phyloP scores from a whole-genome alignment of 306 rosid species.

The Cicer judaicum region DNA sequence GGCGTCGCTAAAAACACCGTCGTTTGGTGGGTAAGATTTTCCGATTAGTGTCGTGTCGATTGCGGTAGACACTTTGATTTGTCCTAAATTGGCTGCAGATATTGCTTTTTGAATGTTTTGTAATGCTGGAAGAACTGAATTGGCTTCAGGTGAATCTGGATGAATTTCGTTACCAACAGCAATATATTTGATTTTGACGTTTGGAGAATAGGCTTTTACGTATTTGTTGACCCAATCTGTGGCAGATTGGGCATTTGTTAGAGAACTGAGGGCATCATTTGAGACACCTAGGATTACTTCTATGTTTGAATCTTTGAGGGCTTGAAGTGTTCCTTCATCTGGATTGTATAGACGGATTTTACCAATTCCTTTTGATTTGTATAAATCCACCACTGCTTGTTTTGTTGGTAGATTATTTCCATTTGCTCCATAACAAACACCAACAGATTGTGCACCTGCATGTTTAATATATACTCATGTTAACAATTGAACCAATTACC shows the following conservation, averaged over 20 bases:
- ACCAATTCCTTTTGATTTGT: slow-evolving; percentile 53
- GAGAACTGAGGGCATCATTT: slow-evolving; percentile 41
- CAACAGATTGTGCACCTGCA: slow-evolving; percentile 61
- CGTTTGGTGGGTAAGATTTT: slow-evolving; percentile 57
- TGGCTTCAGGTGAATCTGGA: slow-evolving; percentile 36
- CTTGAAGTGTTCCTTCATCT: slow-evolving; percentile 45
- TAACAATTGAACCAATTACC: background rate
- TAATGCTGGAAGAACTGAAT: slow-evolving; percentile 50
- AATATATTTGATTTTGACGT: slow-evolving; percentile 57
- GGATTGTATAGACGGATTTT: slow-evolving; percentile 56
- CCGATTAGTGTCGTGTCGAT: slow-evolving; percentile 50
- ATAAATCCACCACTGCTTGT: slow-evolving; percentile 50
- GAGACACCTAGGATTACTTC: slow-evolving; percentile 57
- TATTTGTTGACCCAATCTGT: slow-evolving; percentile 53
- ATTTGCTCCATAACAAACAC: slow-evolving; percentile 62
- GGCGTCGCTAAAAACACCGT: slow-evolving; percentile 43
- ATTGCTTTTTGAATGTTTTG: slow-evolving; percentile 54
- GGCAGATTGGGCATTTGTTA: slow-evolving; percentile 54
- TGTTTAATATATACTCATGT: background rate
- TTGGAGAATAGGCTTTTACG: slow-evolving; percentile 42
- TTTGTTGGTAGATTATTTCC: slow-evolving; percentile 55
- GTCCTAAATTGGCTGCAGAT: slow-evolving; percentile 53
- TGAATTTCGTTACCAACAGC: slow-evolving; percentile 60
- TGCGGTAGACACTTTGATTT: slow-evolving; percentile 65
- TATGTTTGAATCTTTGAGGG: slow-evolving; percentile 67